Percentiles rank a stretch among this genome's conserved stretches.
These are phyloP conservation scores for Quercus suber DNA, from an alignment of 306 rosid genomes.

Conservation along the genomic window DNA sequence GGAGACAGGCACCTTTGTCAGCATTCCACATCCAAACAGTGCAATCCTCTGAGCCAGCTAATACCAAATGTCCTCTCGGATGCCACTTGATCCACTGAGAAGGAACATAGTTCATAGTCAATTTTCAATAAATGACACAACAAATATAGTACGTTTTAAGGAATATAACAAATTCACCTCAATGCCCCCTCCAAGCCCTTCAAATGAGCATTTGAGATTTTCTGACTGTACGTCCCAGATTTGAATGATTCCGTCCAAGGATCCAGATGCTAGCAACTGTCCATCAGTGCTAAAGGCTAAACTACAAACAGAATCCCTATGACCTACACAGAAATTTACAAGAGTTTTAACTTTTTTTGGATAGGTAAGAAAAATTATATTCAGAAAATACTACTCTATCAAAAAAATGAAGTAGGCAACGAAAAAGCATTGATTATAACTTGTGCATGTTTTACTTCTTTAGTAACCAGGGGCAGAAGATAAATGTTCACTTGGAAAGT, in stretches of 20 bases:
- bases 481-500: background rate
- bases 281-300: constrained; percentile 84
- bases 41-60: constrained; percentile 89
- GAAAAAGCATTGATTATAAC: constrained; percentile 6
- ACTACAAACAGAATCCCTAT: constrained; percentile 65
- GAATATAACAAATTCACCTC: constrained; percentile 47
- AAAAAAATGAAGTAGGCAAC: background rate
- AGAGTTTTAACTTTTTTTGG: background rate
- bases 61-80: constrained; percentile 75
- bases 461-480: background rate
- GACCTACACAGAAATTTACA: constrained; percentile 52
- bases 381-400: no score
- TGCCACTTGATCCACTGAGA: constrained; percentile 95
- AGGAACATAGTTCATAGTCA: constrained; percentile 23
- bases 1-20: constrained; percentile 48
- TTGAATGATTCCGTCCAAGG: constrained; percentile 71
- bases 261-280: constrained; percentile 71
- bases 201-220: constrained; percentile 50
- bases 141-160: background rate
- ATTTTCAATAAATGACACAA: constrained; percentile 3
- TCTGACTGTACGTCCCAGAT: constrained; percentile 68
- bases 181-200: constrained; percentile 79
- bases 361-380: no score
- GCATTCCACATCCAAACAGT: constrained; percentile 94
- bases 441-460: background rate